These are phyloP conservation scores for Populus trichocarpa DNA, from an alignment of 441 rosid species.

Conservation along the genomic window DNA sequence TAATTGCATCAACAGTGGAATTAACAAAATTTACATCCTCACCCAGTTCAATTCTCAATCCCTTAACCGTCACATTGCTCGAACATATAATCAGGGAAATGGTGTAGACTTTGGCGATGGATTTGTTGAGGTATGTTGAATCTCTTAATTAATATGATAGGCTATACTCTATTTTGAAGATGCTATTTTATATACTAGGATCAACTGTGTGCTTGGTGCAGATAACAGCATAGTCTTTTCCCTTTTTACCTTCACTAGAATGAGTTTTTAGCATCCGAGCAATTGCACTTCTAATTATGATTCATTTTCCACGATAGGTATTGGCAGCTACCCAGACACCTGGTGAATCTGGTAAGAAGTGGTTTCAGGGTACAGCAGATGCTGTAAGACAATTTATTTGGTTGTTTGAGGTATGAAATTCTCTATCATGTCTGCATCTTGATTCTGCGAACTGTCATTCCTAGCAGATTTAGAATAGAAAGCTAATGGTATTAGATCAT, in stretches of 20 bases:
- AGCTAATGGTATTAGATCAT: neutral
- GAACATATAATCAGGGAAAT: conserved; percentile 66
- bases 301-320: conserved; percentile 37
- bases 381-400: conserved; percentile 85
- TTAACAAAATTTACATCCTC: conserved; percentile 75
- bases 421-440: neutral
- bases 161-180: neutral
- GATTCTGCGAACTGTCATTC: neutral
- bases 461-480: neutral
- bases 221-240: neutral
- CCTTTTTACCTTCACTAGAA: neutral
- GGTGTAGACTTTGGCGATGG: conserved; percentile 78
- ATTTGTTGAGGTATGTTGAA: conserved; percentile 63
- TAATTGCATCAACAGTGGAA: conserved; percentile 84
- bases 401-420: conserved; percentile 61
- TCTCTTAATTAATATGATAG: neutral
- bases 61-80: conserved; percentile 74
- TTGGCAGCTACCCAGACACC: conserved; percentile 90
- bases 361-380: conserved; percentile 98
- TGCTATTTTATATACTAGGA: neutral
- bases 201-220: neutral
- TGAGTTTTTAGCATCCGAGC: too few species aligned
- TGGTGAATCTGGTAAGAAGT: conserved; percentile 77
- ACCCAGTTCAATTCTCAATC: conserved; percentile 91
- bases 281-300: conserved; percentile 12